Percentiles rank a stretch among this genome's conserved stretches.
These are phyloP conservation scores for Phytophthora nicotianae DNA, from an alignment of 352 stramenopile genomes.

Conservation along the genomic window DNA sequence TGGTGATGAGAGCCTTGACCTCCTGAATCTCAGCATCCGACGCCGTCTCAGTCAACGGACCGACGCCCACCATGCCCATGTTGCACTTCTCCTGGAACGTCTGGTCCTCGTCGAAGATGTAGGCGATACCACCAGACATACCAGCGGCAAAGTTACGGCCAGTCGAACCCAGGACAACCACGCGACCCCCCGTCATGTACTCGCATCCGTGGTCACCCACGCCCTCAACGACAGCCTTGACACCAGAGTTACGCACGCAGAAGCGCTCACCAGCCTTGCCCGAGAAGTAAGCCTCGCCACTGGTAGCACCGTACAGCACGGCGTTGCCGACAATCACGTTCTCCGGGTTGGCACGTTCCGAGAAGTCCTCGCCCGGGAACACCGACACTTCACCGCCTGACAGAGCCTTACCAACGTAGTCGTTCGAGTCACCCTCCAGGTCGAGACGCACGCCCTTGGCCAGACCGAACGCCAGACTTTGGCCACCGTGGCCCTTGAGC, in stretches of 20 bases:
- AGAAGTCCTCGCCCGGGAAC: constrained; percentile 73
- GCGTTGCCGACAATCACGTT: constrained; percentile 96
- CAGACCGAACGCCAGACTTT: constrained; percentile 94
- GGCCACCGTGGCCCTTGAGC: constrained; percentile 92
- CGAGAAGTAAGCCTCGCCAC: constrained; percentile 94
- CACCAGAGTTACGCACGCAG: constrained; percentile 96
- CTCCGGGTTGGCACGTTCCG: constrained; percentile 67
- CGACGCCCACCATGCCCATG: constrained; percentile 93
- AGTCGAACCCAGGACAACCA: constrained; percentile 93
- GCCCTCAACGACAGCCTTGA: constrained; percentile 95
- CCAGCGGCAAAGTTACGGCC: constrained; percentile 96
- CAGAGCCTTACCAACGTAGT: constrained; percentile 96
- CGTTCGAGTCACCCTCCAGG: constrained; percentile 94
- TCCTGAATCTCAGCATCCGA: constrained; percentile 72
- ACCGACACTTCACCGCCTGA: constrained; percentile 94
- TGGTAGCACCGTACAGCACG: constrained; percentile 94
- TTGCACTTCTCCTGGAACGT: constrained; percentile 95
- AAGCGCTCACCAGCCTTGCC: constrained; percentile 97
- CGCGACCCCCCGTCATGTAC: constrained; percentile 98
- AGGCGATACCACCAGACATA: constrained; percentile 96
- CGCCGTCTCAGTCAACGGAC: constrained; percentile 74
- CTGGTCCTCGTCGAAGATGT: constrained; percentile 95
- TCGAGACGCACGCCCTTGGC: constrained; percentile 94
- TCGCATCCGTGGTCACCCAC: constrained; percentile 97
- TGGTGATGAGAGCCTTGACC: constrained; percentile 88